These are phyloP conservation scores for Teratosphaeria epicoccoides DNA, from an alignment of 2,329 filamentous ascomycete species.

Conservation along the genomic window DNA sequence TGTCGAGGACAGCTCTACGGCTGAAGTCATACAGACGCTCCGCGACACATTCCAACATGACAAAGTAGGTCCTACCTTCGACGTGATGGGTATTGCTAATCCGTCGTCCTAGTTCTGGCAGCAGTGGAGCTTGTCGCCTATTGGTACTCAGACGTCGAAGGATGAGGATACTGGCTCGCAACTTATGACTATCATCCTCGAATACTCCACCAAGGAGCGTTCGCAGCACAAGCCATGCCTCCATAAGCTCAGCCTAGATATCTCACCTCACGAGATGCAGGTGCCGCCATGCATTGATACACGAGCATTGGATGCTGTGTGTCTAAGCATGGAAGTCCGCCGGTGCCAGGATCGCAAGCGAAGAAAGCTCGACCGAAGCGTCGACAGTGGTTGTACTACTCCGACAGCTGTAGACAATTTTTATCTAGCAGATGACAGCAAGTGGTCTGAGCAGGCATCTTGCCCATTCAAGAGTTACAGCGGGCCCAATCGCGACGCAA, in stretches of 20 bases:
- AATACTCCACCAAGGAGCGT: slow-evolving; percentile 13
- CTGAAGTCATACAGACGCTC: neutral
- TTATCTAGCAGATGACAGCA: too few species aligned
- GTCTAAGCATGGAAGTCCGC: slow-evolving; percentile 16
- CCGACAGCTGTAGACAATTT: neutral
- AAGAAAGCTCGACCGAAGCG: neutral
- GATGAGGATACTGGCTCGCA: neutral
- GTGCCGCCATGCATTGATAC: slow-evolving; percentile 8
- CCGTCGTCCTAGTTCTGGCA: slow-evolving; percentile 11
- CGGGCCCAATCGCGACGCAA: neutral
- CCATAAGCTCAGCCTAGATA: slow-evolving; percentile 14
- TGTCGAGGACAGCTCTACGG: neutral
- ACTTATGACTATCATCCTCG: slow-evolving; percentile 13
- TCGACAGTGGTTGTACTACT: neutral
- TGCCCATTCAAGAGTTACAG: neutral
- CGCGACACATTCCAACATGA: neutral
- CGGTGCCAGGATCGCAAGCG: neutral
- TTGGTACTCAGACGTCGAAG: slow-evolving; percentile 9
- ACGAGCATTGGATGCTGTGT: slow-evolving; percentile 16
- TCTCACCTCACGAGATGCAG: slow-evolving; percentile 14
- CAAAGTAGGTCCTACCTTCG: neutral
- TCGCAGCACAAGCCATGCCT: neutral
- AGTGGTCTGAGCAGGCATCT: neutral
- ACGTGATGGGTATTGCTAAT: neutral
- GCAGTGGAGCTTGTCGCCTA: slow-evolving; percentile 7